Conservation (phyloP, 2,329 filamentous ascomycete genomes). For the Macrophomina pseudophaseolina region DNA sequence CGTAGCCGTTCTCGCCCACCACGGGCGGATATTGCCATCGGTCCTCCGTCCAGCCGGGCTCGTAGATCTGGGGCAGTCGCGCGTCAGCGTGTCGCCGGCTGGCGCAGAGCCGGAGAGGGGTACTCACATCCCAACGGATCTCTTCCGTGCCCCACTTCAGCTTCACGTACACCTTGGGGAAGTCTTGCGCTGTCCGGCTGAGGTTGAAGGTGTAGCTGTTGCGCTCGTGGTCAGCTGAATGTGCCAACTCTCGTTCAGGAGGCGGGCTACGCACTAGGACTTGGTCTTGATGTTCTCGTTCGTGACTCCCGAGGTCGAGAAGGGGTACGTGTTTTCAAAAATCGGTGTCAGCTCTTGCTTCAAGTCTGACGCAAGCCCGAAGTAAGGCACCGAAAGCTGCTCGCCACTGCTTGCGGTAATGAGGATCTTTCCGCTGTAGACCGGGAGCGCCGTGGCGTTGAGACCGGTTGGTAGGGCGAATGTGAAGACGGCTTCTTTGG, state of each 20-base stretch:
- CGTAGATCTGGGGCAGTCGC: slow-evolving; percentile 32
- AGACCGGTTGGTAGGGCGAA: slow-evolving; percentile 28
- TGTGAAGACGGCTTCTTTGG: neutral
- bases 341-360: slow-evolving; percentile 18
- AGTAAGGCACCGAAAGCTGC: slow-evolving; percentile 40
- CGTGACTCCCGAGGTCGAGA: neutral
- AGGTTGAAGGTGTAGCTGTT: slow-evolving; percentile 18
- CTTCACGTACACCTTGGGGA: slow-evolving; percentile 12
- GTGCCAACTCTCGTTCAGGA: too few relatives aligned
- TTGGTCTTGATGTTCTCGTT: slow-evolving; percentile 5
- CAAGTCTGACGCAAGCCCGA: slow-evolving; percentile 36
- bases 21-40: slow-evolving; percentile 38
- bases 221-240: neutral
- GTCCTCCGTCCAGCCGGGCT: slow-evolving; percentile 34
- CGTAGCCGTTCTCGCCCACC: slow-evolving; percentile 35
- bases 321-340: slow-evolving; percentile 3
- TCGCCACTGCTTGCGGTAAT: slow-evolving; percentile 33
- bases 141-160: slow-evolving; percentile 14
- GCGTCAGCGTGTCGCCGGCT: neutral
- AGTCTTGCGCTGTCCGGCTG: slow-evolving; percentile 2
- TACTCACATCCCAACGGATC: slow-evolving; percentile 14
- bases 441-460: slow-evolving; percentile 35
- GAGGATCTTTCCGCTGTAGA: slow-evolving; percentile 41
- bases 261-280: neutral
- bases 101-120: too few relatives aligned